Conservation (phyloP, 1,284 basidiomycete genomes). For the Cystobasidium slooffiae region DNA sequence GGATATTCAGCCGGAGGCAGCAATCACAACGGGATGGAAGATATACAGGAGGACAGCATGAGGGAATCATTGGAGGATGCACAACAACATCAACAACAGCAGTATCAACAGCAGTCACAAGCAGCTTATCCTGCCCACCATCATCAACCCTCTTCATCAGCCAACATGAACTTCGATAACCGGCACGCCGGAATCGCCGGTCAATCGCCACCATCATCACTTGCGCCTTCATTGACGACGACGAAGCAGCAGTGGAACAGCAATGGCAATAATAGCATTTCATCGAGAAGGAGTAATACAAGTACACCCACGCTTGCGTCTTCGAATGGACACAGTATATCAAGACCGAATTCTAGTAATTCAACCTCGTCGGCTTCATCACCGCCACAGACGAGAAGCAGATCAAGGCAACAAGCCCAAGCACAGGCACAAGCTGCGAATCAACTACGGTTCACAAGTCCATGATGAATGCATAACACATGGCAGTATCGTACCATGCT, state of each 20-base stretch:
- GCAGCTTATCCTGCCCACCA: not conserved
- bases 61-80: conserved; percentile 18
- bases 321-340: not conserved
- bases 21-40: conserved; percentile 10
- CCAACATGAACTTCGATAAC: conserved; percentile 1
- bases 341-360: conserved; percentile 8
- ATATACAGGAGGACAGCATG: conserved; percentile 31
- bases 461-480: not conserved
- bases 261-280: not conserved
- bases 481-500: not conserved
- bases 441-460: conserved; percentile 5
- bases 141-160: conserved; percentile 3
- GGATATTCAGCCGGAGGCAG: not conserved
- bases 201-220: not conserved
- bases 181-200: conserved; percentile 17
- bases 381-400: conserved; percentile 18
- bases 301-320: conserved; percentile 4
- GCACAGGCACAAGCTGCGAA: not conserved
- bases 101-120: not conserved
- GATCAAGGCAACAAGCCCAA: conserved; percentile 26
- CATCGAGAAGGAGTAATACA: conserved; percentile 10
- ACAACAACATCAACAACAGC: not conserved
- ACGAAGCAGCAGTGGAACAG: conserved; percentile 11
- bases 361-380: not conserved
- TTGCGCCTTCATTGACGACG: not conserved